Percentiles rank a stretch among this genome's conserved stretches.
These are phyloP conservation scores for Chlorella ohadii DNA, from an alignment of 139 green algal species.

Conservation along the genomic window DNA sequence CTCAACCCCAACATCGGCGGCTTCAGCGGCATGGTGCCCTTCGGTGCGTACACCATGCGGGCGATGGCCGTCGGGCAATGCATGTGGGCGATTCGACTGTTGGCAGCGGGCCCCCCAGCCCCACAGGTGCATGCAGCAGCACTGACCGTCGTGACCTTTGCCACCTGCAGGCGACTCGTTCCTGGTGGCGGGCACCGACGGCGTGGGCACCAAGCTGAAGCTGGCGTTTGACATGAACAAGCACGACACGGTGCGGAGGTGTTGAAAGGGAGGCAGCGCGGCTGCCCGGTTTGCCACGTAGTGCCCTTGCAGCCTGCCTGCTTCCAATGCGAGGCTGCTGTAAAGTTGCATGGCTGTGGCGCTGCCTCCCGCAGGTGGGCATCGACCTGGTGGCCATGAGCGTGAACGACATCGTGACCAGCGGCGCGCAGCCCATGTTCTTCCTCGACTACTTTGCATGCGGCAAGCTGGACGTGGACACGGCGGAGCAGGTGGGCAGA, in stretches of 20 bases:
- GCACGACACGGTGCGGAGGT: slow-evolving; percentile 89
- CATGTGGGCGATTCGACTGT: neutral
- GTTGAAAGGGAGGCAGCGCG: too few species aligned
- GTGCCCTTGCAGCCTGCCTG: too few species aligned
- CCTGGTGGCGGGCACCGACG: slow-evolving; percentile 96
- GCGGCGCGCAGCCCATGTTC: slow-evolving; percentile 95
- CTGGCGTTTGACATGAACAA: slow-evolving; percentile 96
- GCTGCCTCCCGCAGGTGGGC: slow-evolving; percentile 50
- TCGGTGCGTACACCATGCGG: slow-evolving; percentile 64
- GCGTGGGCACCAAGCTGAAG: slow-evolving; percentile 98
- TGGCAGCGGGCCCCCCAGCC: neutral
- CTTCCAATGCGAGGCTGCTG: too few species aligned
- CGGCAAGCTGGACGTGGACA: slow-evolving; percentile 92
- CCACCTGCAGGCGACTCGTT: slow-evolving; percentile 84
- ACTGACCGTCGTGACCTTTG: neutral
- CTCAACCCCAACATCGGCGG: slow-evolving; percentile 94
- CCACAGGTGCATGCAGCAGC: neutral
- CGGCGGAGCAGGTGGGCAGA: slow-evolving; percentile 75
- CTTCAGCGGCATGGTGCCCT: slow-evolving; percentile 96
- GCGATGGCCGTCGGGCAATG: neutral
- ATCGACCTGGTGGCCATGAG: slow-evolving; percentile 98
- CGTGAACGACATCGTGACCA: slow-evolving; percentile 98
- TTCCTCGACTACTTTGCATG: slow-evolving; percentile 99
- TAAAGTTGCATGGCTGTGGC: too few species aligned
- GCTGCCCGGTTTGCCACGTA: too few species aligned